A percentile compares a stretch with the other conserved stretches of the same genome.
These are phyloP conservation scores for Candida golubevii DNA, from an alignment of 805 yeast species.

Conservation along the genomic window DNA sequence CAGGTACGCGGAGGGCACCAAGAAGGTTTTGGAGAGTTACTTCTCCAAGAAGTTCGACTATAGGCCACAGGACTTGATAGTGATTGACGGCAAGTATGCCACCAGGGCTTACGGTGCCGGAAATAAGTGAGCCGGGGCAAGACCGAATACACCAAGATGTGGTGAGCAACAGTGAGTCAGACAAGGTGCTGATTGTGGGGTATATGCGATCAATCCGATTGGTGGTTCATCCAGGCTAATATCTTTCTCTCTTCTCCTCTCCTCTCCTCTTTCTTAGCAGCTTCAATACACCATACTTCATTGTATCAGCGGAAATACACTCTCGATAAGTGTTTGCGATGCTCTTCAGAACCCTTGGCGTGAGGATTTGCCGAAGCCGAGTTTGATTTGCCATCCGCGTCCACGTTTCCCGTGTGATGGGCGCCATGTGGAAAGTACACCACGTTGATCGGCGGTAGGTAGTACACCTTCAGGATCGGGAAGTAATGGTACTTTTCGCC, in stretches of 20 bases:
- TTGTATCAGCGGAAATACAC: conserved; percentile 11
- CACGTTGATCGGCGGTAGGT: conserved; percentile 51
- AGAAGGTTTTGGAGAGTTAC: conserved; percentile 59
- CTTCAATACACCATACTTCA: background rate
- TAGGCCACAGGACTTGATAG: conserved; percentile 72
- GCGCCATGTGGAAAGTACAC: conserved; percentile 55
- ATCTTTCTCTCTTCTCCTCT: background rate
- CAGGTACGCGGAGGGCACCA: conserved; percentile 67
- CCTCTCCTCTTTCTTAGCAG: background rate
- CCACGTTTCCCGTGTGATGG: conserved; percentile 28
- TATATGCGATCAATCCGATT: too few relatives aligned
- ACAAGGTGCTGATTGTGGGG: too few relatives aligned
- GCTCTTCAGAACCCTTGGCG: conserved; percentile 2
- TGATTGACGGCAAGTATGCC: conserved; percentile 66
- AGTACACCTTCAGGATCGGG: conserved; percentile 48
- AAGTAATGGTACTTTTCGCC: conserved; percentile 41
- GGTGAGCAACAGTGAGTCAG: too few relatives aligned
- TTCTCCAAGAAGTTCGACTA: conserved; percentile 61
- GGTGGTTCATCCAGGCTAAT: too few relatives aligned
- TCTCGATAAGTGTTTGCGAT: conserved; percentile 6
- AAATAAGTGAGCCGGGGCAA: conserved; percentile 15
- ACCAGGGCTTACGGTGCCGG: conserved; percentile 67
- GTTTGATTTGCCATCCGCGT: background rate
- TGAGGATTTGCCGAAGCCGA: background rate
- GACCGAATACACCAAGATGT: too few relatives aligned